Conservation (phyloP, 225 moss, liverwort and hornwort species). For the Pleurozium schreberi region DNA sequence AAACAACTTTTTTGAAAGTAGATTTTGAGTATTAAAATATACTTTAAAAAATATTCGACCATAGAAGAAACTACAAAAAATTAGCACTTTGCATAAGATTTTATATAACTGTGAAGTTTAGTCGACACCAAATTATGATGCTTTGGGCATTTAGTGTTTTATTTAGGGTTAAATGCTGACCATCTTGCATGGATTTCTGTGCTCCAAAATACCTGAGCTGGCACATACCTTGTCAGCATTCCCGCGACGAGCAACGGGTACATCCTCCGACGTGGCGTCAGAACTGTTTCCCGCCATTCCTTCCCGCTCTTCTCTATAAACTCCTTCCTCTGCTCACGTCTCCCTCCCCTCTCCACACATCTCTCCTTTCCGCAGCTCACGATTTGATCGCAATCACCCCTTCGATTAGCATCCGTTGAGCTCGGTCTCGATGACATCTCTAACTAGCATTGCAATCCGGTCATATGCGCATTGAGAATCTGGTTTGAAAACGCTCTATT, state of each 20-base stretch:
- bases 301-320: slow-evolving; percentile 2
- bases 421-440: neutral
- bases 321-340: fast-evolving
- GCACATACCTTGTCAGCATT: neutral
- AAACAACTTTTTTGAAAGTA: fast-evolving
- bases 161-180: too few relatives aligned
- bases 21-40: neutral
- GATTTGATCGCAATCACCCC: neutral
- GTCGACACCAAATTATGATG: too few relatives aligned
- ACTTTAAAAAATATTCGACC: neutral
- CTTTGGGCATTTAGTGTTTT: too few relatives aligned
- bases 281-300: slow-evolving; percentile 11
- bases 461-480: neutral
- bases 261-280: slow-evolving; percentile 4
- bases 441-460: neutral
- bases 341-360: neutral
- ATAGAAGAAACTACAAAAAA: neutral
- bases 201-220: neutral
- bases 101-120: too few relatives aligned
- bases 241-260: slow-evolving; percentile 19
- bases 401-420: neutral
- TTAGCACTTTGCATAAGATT: fast-evolving
- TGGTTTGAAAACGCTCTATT: neutral
- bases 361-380: neutral
- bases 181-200: neutral